A percentile compares a stretch with the other conserved stretches of the same genome.
These are phyloP conservation scores for Chytridium lagenaria DNA, from an alignment of 371 early-diverging fungal genomes.

Conservation along the genomic window DNA sequence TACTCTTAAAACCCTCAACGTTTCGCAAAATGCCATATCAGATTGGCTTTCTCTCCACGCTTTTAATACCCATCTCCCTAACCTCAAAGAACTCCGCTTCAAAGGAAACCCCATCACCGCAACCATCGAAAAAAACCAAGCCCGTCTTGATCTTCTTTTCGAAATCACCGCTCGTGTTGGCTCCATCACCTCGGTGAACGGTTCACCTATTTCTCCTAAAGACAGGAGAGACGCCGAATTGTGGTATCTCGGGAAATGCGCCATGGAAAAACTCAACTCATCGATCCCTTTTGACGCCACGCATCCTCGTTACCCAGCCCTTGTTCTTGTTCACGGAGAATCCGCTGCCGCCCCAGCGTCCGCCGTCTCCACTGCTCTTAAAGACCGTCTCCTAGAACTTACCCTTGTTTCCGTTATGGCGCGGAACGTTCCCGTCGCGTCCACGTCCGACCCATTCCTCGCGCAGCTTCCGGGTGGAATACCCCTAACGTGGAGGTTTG, in stretches of 20 bases:
- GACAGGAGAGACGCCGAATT: constrained; percentile 76
- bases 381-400: constrained; percentile 67
- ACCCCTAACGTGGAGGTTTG: constrained; percentile 12
- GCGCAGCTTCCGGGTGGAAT: not conserved
- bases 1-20: constrained; percentile 39
- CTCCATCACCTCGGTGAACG: constrained; percentile 45
- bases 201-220: constrained; percentile 54
- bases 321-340: constrained; percentile 12
- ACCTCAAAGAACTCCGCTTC: constrained; percentile 51
- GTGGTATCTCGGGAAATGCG: constrained; percentile 68
- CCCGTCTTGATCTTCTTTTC: constrained; percentile 22
- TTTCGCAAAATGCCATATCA: constrained; percentile 53
- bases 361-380: constrained; percentile 56
- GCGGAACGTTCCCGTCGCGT: not conserved
- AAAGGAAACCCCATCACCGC: constrained; percentile 58
- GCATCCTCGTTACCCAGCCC: constrained; percentile 58
- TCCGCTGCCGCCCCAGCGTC: constrained; percentile 4
- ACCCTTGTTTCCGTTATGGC: constrained; percentile 13
- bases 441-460: not conserved
- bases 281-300: constrained; percentile 48
- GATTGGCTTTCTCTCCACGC: constrained; percentile 55
- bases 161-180: constrained; percentile 42
- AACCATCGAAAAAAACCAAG: constrained; percentile 11
- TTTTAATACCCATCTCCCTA: constrained; percentile 46
- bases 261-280: constrained; percentile 35